phyloP scores from a whole-genome alignment of 192 early-diverging fungal species.

The Paraglomus brasilianum region DNA sequence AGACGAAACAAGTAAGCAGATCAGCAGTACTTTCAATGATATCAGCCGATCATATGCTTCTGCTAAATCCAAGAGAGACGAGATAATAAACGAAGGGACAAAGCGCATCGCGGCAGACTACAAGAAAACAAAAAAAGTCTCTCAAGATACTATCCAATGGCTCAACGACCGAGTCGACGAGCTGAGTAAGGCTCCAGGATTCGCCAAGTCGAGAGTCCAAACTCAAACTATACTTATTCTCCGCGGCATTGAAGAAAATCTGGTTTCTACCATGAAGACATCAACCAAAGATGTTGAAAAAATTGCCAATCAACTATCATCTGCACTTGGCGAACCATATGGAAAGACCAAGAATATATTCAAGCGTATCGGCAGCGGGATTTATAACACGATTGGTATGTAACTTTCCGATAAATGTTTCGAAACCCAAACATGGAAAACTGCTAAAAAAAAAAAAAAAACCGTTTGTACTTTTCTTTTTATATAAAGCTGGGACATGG shows the following conservation, averaged over 20 bases:
- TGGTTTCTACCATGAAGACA: neutral
- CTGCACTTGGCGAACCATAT: no score
- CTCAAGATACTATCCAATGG: conserved; percentile 23
- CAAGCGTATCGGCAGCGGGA: no score
- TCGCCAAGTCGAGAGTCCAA: conserved; percentile 13
- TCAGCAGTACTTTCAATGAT: neutral
- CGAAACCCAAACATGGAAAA: no score
- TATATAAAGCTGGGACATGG: no score
- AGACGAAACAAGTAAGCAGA: neutral
- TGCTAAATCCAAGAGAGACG: neutral
- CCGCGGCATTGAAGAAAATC: conserved; percentile 10
- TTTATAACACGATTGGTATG: no score
- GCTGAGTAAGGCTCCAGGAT: neutral
- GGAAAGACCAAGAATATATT: no score
- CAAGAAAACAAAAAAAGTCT: neutral
- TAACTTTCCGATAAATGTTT: no score
- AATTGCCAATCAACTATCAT: no score
- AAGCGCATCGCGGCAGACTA: conserved; percentile 11
- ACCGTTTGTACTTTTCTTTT: no score
- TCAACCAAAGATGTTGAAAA: no score
- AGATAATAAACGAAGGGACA: conserved; percentile 1
- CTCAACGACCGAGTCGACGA: conserved; percentile 20
- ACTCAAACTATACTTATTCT: conserved; percentile 15
- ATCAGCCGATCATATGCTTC: neutral
- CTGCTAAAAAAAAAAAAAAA: no score